Evolutionary conservation across 345 rosid species (phyloP), one percentile per base, ranked within the genome.

Genomic region (Schrenkiella parvula): DNA sequence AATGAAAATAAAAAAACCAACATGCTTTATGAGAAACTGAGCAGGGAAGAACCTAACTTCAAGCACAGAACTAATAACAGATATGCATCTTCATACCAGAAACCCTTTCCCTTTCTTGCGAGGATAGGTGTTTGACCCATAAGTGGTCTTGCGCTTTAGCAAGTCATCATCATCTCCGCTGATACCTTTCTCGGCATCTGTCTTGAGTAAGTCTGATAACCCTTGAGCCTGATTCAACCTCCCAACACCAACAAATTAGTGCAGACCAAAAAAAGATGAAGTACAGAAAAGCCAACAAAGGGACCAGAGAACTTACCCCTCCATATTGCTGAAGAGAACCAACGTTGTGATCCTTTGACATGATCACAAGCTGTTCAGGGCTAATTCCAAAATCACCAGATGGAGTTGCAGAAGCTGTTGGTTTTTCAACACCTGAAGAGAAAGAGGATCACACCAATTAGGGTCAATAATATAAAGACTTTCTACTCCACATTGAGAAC

Each of bases 91-190:
- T 54, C 80, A 29, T 78, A 95, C 99, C 96, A 87, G 85, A 72
- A 95, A 95, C 66, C 86, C 84, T 74, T 96, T 83, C 50, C 99
- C 98, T 74, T 92, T 95, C 75, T 88, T 92, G 61, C 67, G 84
- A 63, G 99, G 99, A 80, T 95, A 95, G 21, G 96, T 90, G 81
- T 95, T 95, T 53, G 96, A 80, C 34, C 99, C 99, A 82, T 74
- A 95, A 59, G 29, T 60, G 66, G 56, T 86, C 76, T 68, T 83
- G 38, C 97, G 88, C 48, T 84, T 82, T 32, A 80, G 76, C 73
- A 90, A 62, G 78, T 92, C 99, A 28, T 68, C 78, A 53, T 90
- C 97, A 76, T 88, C 97, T 37, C 88, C 98, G 31, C 10, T 61
- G 71, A 90, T 83, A 41, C 99, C 99, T 72, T 81, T 85, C 35